Percentiles rank a stretch among this genome's conserved stretches.
phyloP scores from a whole-genome alignment of 1,284 basidiomycete genomes.

The Irpex lacteus region DNA sequence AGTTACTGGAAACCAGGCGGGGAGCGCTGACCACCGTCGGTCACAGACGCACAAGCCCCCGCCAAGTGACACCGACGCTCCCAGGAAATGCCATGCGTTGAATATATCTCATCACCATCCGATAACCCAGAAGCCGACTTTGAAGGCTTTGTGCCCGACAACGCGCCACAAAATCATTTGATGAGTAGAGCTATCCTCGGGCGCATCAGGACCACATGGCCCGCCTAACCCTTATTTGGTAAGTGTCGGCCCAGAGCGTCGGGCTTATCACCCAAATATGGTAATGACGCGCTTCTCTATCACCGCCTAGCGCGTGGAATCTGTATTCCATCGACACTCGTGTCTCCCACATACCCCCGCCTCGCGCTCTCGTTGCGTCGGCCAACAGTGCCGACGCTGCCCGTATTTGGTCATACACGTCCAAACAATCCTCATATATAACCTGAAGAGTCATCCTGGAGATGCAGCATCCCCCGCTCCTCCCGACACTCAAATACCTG shows the following conservation, averaged over 20 bases:
- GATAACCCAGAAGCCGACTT: constrained; percentile 6
- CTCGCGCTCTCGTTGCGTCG: constrained; percentile 12
- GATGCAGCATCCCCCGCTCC: constrained; percentile 5
- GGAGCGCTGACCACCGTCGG: background rate
- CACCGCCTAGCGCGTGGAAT: constrained; percentile 4
- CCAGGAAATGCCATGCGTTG: constrained; percentile 4
- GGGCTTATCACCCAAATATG: constrained; percentile 10
- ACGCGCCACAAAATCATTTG: constrained; percentile 2
- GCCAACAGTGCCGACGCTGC: constrained; percentile 1
- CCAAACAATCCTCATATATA: constrained; percentile 15
- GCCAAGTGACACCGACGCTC: background rate
- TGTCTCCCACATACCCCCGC: background rate
- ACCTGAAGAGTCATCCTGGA: constrained; percentile 9
- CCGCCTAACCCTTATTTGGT: constrained; percentile 9
- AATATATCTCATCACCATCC: constrained; percentile 1
- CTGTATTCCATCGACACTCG: constrained; percentile 5
- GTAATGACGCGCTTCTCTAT: constrained; percentile 1
- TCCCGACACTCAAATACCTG: background rate
- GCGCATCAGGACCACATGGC: background rate
- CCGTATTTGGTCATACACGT: background rate
- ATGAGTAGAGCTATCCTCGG: constrained; percentile 3
- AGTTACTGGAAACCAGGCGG: background rate
- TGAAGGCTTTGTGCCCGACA: background rate
- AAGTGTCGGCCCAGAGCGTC: constrained; percentile 10
- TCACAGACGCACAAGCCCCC: background rate